Base-by-base conservation (phyloP, 2,329 filamentous ascomycete species). In the Mycosphaerella sp. region DNA sequence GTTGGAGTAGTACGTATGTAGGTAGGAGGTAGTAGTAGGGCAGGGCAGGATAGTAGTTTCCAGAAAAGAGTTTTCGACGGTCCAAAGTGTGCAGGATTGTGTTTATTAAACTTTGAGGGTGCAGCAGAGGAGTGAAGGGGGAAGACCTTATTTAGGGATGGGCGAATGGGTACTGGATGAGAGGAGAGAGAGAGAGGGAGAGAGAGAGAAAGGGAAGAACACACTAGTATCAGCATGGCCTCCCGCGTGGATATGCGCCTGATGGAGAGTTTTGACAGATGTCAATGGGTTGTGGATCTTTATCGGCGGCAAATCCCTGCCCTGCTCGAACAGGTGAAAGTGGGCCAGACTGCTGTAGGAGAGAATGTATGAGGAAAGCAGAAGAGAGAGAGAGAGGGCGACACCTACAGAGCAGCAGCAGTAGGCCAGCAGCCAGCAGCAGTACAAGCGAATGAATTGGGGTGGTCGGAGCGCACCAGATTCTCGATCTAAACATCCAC, bases 211-310 rank as follows among this genome's bases (percentile, higher is more conserved):
- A 4, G 4, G 26, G 4, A 29, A 4, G 4, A 29, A 29, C 26
- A 29, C 26, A 29, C 26, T 29, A 29, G 26, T 6, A 7, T 29
- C 26, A 29, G 26, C 26, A 29, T 29, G 26, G 50, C 32, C 41
- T 53, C 54, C 48, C 54, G 50, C 50, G 41, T 53, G 50, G 54
- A 53, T 44, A 39, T 41, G 41, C 46, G 46, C 23, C 50, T 21
- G 21, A 38, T 21, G 21, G 21, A 2, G 21, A 21, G 21, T 47
- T 45, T 51, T 56, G 50, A 56, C 54, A 56, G 46, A 48, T 56
- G 42, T 56, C 54, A 53, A 45, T 40, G 42, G 43, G 26, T 29
- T 43, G 54, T 56, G 54, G 54, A 53, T 39, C 46, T 11, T 29
- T 29, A 4, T 29, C 45, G 52, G 32, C 31, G 41, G 12, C 17